Evolutionary conservation across 176 grass and related monocot genomes (phyloP), one percentile per base, ranked within the genome.

Genomic region (Poa pratensis): DNA sequence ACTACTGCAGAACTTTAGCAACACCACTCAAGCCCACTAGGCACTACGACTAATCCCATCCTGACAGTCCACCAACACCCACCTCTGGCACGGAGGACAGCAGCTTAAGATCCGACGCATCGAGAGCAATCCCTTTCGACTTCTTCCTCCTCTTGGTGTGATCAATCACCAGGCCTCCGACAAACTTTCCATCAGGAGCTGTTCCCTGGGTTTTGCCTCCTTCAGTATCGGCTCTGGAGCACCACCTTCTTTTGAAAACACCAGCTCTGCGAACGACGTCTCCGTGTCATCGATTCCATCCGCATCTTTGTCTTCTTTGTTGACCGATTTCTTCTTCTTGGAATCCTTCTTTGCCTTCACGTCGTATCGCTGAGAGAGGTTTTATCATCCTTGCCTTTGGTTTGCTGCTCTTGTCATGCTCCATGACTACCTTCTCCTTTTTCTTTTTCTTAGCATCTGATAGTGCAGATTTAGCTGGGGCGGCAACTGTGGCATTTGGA

Each of bases 141-240:
- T 88, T 92, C 88, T 90, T 95, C 64, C 84, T 95, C 86, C 83
- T 97, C 83, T 90, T 98, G 22, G 81, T 85, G 85, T 95, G 89
- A 89, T 98, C 89, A 62, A 98, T 75, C 26, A 95, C 90, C 40
- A 97, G 69, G 23, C 66, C 88, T 24, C 53, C 88, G 7, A 75
- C 30, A 50, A 76, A 77, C 37, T 92, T 92, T 13, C 65, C 83
- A 49, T 83, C 78, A 0, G 50, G 15, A 63, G 78, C 81, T 27
- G 24, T 82, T 86, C 79, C 83, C 20, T 76, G 80, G 16, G 34
- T 40, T 57, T 82, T 89, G 45, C 45, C 26, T 59, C 84, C 66
- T 92, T 88, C 66, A 34, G 24, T 8, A 28, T 34, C 7, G 76
- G 66, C 51, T 92, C 85, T 83, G 53, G 64, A 75, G 7, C 23